A percentile compares a stretch with the other conserved stretches of the same genome.
Evolutionary conservation across 106 monocot genomes (phyloP).

Genomic region (Cymbidium sinense): DNA sequence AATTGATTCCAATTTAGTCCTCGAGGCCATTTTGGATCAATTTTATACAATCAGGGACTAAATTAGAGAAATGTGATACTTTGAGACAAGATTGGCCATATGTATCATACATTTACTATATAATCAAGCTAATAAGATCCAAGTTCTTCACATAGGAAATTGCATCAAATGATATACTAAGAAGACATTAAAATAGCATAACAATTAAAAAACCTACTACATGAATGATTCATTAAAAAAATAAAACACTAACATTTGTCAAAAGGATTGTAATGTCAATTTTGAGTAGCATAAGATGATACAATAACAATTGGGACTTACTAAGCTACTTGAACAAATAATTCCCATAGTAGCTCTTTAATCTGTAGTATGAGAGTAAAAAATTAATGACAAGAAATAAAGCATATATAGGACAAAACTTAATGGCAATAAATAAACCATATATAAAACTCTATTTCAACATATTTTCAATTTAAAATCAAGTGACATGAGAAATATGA

Average conservation of each 20-base stretch:
- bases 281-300: neutral
- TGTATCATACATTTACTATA: neutral
- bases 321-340: slow-evolving; percentile 95
- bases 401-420: neutral
- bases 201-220: neutral
- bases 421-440: neutral
- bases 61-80: too few species aligned
- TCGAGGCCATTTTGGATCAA: too few species aligned
- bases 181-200: neutral
- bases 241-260: neutral
- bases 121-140: neutral
- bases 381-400: neutral
- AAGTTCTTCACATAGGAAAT: neutral
- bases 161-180: neutral
- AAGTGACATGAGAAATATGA: too few species aligned
- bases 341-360: slow-evolving; percentile 72
- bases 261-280: neutral
- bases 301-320: slow-evolving; percentile 22
- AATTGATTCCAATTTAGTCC: too few species aligned
- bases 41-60: too few species aligned
- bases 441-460: too few species aligned
- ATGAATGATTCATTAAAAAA: neutral
- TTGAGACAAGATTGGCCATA: too few species aligned
- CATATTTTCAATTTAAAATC: too few species aligned
- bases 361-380: slow-evolving; percentile 28